Evolutionary conservation across 2,329 filamentous ascomycete genomes (phyloP).

Genomic region (Sarocladium kiliense): DNA sequence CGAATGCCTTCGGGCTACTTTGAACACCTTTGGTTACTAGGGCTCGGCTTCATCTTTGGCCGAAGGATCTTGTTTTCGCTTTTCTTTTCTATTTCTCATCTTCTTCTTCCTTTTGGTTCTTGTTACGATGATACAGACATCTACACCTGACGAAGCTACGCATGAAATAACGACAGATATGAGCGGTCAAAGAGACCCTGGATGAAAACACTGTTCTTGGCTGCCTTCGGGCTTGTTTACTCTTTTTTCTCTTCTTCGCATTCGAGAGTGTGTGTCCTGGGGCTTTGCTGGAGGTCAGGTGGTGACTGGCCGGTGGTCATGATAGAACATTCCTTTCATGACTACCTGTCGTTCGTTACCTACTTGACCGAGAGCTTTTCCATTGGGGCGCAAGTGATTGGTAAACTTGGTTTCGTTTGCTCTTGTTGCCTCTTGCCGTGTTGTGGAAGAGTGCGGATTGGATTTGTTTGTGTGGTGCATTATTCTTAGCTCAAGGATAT

Average conservation of each 20-base stretch:
- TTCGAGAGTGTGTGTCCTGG: not conserved
- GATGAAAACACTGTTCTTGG: not conserved
- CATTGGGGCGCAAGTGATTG: not conserved
- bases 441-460: not conserved
- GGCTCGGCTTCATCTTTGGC: not conserved
- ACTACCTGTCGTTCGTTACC: not conserved
- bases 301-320: not conserved
- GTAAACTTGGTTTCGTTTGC: not conserved
- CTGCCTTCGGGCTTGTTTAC: not conserved
- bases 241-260: not conserved
- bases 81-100: not conserved
- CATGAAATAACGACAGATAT: constrained; percentile 10
- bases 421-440: not conserved
- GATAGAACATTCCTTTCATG: not conserved
- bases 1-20: not conserved
- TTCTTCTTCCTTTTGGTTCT: not conserved
- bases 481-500: constrained; percentile 1
- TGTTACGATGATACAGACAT: constrained; percentile 9
- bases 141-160: constrained; percentile 8
- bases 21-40: not conserved
- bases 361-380: not conserved
- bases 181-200: constrained; percentile 5
- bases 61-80: not conserved
- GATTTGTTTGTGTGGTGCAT: not conserved
- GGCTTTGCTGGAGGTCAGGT: not conserved